These are phyloP conservation scores for Tetragonia tetragonoides DNA, from an alignment of 148 eudicot genomes.

Conservation along the genomic window DNA sequence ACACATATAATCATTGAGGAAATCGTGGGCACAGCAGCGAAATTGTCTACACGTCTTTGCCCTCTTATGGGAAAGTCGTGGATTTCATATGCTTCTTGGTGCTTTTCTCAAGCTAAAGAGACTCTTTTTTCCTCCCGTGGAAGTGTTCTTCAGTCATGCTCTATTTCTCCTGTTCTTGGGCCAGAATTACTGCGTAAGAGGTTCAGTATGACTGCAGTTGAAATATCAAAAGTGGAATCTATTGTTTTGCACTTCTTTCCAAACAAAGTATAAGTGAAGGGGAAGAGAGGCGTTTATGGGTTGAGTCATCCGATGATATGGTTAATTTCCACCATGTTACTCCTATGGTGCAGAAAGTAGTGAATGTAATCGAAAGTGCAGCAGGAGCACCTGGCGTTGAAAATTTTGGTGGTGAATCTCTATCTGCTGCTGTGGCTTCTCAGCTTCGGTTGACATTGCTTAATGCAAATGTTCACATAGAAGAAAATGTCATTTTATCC, in stretches of 20 bases:
- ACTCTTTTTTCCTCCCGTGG: constrained; percentile 39
- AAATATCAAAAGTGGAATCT: constrained; percentile 51
- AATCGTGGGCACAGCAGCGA: constrained; percentile 66
- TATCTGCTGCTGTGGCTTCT: constrained; percentile 55
- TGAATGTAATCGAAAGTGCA: constrained; percentile 65
- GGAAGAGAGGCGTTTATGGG: constrained; percentile 24
- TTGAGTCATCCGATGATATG: constrained; percentile 33
- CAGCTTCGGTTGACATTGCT: constrained; percentile 58
- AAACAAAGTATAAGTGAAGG: constrained; percentile 32
- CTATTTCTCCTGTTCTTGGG: constrained; percentile 52
- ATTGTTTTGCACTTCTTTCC: constrained; percentile 46
- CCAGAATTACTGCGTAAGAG: constrained; percentile 59
- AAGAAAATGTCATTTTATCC: constrained; percentile 38
- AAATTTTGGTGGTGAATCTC: constrained; percentile 53
- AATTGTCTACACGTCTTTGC: constrained; percentile 76
- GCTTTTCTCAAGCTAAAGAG: constrained; percentile 74
- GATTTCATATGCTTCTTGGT: constrained; percentile 97
- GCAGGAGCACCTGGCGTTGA: constrained; percentile 83
- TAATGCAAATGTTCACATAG: constrained; percentile 36
- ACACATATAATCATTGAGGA: constrained; percentile 51
- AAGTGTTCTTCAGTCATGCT: constrained; percentile 44
- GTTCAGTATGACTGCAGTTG: constrained; percentile 65
- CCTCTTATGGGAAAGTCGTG: constrained; percentile 85
- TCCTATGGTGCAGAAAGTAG: constrained; percentile 52
- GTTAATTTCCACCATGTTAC: constrained; percentile 29